Conservation (phyloP, 805 yeast genomes). For the Metschnikowia picachoensis region DNA sequence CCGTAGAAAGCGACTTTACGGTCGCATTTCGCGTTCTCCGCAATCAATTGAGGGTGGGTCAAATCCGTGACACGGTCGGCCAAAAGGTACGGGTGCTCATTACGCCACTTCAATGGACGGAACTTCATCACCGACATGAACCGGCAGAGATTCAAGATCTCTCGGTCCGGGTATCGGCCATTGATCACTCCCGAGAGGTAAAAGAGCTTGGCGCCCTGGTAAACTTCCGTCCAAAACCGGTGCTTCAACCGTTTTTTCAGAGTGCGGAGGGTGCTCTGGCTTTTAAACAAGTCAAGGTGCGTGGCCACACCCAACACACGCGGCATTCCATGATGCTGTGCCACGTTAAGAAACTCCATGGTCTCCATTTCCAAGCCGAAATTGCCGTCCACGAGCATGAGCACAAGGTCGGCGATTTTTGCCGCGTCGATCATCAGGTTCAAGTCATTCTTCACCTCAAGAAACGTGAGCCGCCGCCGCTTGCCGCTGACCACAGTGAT, state of each 20-base stretch:
- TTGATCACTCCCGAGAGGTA: conserved; percentile 93
- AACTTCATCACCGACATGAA: conserved; percentile 97
- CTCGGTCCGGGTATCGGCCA: conserved; percentile 97
- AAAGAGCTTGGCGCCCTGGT: conserved; percentile 95
- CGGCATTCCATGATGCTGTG: conserved; percentile 99
- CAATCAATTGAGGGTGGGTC: conserved; percentile 85
- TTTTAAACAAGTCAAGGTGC: conserved; percentile 89
- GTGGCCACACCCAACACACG: conserved; percentile 93
- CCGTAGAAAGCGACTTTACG: conserved; percentile 91
- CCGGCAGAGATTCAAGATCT: conserved; percentile 83
- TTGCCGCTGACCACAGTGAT: conserved; percentile 96
- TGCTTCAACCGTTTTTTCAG: conserved; percentile 89
- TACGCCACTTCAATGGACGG: conserved; percentile 98
- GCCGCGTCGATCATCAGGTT: conserved; percentile 96
- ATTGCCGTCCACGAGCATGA: conserved; percentile 90
- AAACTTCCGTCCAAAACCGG: conserved; percentile 98
- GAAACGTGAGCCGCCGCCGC: conserved; percentile 83
- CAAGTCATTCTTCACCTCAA: conserved; percentile 89
- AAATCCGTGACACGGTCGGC: conserved; percentile 91
- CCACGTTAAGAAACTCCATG: conserved; percentile 94
- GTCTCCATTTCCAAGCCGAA: conserved; percentile 99
- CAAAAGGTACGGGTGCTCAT: conserved; percentile 91
- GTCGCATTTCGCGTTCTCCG: conserved; percentile 76
- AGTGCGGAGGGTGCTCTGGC: conserved; percentile 82
- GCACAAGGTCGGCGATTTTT: conserved; percentile 88